Evolutionary conservation across 495 filamentous ascomycete genomes (phyloP).

Genomic region (Lophiostoma macrostomum): DNA sequence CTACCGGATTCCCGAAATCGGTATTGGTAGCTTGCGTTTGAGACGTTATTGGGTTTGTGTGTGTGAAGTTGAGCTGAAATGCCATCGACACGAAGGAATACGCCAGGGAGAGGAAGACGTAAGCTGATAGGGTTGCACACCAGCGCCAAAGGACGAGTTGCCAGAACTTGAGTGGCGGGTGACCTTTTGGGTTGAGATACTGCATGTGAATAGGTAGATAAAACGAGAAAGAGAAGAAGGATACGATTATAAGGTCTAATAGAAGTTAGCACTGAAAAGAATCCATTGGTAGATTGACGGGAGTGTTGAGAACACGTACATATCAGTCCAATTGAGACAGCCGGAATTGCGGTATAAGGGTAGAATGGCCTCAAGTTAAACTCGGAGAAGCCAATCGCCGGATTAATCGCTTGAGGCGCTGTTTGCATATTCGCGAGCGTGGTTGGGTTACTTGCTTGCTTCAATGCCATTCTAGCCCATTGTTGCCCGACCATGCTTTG

Average conservation of each 20-base stretch:
- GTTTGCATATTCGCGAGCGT: conserved; percentile 45
- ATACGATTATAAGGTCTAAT: conserved; percentile 63
- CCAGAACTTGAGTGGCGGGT: conserved; percentile 56
- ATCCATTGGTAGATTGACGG: not conserved
- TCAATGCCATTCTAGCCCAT: conserved; percentile 50
- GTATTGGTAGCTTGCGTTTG: conserved; percentile 45
- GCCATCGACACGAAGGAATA: conserved; percentile 49
- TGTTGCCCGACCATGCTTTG: conserved; percentile 50
- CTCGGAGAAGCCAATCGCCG: conserved; percentile 58
- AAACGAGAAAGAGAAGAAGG: conserved; percentile 69
- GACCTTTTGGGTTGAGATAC: conserved; percentile 48
- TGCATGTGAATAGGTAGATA: conserved; percentile 62
- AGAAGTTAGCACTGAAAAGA: too few species aligned
- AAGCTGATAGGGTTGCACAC: conserved; percentile 54
- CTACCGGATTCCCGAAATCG: conserved; percentile 43
- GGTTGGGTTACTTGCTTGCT: conserved; percentile 39
- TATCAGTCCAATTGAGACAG: conserved; percentile 64
- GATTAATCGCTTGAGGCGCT: conserved; percentile 58
- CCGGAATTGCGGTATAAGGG: conserved; percentile 53
- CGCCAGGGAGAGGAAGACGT: conserved; percentile 63
- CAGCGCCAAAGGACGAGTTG: conserved; percentile 62
- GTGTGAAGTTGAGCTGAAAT: conserved; percentile 60
- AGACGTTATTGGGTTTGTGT: conserved; percentile 26
- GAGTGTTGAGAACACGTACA: conserved; percentile 32
- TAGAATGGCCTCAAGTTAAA: conserved; percentile 62